phyloP scores from a whole-genome alignment of 305 asterid species.

The Rubia balearica region DNA sequence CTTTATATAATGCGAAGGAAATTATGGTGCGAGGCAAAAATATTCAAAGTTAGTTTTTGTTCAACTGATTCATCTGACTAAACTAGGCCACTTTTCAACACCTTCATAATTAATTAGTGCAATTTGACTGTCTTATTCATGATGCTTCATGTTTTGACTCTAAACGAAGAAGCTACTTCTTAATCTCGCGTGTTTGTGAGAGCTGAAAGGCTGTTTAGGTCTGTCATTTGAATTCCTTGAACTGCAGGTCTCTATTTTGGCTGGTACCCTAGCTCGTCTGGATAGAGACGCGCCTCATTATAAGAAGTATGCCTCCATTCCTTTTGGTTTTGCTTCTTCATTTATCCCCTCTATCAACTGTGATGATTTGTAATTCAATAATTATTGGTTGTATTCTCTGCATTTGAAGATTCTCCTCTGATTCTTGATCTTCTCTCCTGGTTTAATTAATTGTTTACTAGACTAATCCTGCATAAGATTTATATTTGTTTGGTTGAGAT shows the following conservation, averaged over 20 bases:
- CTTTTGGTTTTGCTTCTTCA: not conserved
- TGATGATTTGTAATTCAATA: not conserved
- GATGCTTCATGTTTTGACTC: not conserved
- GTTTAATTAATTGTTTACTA: not conserved
- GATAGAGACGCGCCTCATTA: slow-evolving; percentile 98
- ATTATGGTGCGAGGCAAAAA: not conserved
- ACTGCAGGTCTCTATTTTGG: slow-evolving; percentile 89
- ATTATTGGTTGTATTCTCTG: not conserved
- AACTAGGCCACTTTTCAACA: not conserved
- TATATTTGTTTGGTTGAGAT: not conserved
- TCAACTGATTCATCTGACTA: not conserved
- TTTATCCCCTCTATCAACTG: not conserved
- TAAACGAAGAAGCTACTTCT: too few relatives aligned
- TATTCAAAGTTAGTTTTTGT: not conserved
- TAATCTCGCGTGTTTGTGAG: not conserved
- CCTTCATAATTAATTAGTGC: not conserved
- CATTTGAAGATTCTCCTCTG: not conserved
- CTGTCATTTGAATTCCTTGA: slow-evolving; percentile 19
- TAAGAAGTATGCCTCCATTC: slow-evolving; percentile 55
- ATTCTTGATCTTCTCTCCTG: not conserved
- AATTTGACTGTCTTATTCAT: not conserved
- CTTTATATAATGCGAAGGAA: not conserved
- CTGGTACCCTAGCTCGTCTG: slow-evolving; percentile 97
- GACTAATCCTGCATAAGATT: not conserved
- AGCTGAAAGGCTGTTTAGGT: not conserved